Percentiles rank a stretch among this genome's conserved stretches.
Conservation (phyloP, 768 basidiomycete genomes). For the Macrolepiota albuminosa region DNA sequence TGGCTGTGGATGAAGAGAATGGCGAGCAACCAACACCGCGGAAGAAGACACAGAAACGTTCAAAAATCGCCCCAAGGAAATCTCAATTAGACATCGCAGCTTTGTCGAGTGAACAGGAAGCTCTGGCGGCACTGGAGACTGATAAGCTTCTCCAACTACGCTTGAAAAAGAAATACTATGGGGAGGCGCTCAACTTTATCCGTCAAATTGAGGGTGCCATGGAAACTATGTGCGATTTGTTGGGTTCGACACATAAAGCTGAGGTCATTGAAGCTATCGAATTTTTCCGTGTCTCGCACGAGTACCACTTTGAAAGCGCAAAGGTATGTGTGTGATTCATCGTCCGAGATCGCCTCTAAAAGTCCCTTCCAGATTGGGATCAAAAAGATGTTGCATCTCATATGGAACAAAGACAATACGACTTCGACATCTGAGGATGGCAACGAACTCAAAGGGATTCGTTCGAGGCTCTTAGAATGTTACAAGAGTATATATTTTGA, state of each 20-base stretch:
- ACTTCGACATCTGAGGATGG: slow-evolving; percentile 60
- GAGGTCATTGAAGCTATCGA: slow-evolving; percentile 85
- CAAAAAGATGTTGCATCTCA: slow-evolving; percentile 94
- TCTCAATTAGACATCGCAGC: slow-evolving; percentile 68
- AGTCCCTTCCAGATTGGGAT: slow-evolving; percentile 60
- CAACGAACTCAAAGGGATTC: slow-evolving; percentile 80
- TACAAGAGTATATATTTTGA: slow-evolving; percentile 91
- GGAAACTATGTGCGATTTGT: slow-evolving; percentile 66
- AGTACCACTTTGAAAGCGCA: slow-evolving; percentile 76
- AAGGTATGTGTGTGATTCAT: slow-evolving; percentile 38
- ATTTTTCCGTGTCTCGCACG: slow-evolving; percentile 80
- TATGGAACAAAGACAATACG: slow-evolving; percentile 94
- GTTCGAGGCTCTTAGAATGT: slow-evolving; percentile 82
- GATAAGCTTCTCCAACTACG: slow-evolving; percentile 62
- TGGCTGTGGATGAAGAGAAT: slow-evolving; percentile 37
- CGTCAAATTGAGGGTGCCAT: slow-evolving; percentile 53
- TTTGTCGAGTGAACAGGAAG: slow-evolving; percentile 66
- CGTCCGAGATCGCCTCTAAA: slow-evolving; percentile 2
- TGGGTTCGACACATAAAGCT: slow-evolving; percentile 82
- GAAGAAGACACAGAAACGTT: slow-evolving; percentile 39
- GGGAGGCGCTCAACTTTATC: slow-evolving; percentile 84
- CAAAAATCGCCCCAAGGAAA: slow-evolving; percentile 53
- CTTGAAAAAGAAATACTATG: slow-evolving; percentile 80
- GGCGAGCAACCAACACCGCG: slow-evolving; percentile 24
- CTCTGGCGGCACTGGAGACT: slow-evolving; percentile 62